Evolutionary conservation across 1,284 basidiomycete genomes (phyloP).

Genomic region (Fomes fomentarius): DNA sequence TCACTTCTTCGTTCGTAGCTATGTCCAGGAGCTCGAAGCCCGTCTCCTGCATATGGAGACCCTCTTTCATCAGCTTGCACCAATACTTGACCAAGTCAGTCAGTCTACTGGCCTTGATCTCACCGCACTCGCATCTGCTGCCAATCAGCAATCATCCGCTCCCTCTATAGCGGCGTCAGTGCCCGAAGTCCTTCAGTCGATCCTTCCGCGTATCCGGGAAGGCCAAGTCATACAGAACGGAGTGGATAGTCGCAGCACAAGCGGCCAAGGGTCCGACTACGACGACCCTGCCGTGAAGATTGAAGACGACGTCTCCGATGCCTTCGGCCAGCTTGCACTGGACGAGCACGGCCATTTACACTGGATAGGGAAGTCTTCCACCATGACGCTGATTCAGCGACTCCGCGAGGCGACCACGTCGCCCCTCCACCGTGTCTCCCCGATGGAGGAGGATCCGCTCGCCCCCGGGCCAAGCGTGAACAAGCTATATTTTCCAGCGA

Average conservation of each 20-base stretch:
- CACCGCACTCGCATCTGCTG: conserved; percentile 32
- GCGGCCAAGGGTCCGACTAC: conserved; percentile 31
- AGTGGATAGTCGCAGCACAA: conserved; percentile 38
- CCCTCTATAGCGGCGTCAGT: conserved; percentile 14
- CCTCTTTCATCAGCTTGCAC: conserved; percentile 76
- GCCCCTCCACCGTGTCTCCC: conserved; percentile 75
- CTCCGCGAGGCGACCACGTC: conserved; percentile 78
- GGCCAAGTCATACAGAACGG: conserved; percentile 32
- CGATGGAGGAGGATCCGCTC: conserved; percentile 79
- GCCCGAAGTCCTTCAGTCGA: conserved; percentile 30
- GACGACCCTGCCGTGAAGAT: conserved; percentile 44
- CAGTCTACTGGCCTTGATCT: conserved; percentile 44
- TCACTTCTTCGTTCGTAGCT: conserved; percentile 46
- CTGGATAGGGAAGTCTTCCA: conserved; percentile 91
- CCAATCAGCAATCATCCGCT: conserved; percentile 27
- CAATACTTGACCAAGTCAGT: conserved; percentile 72
- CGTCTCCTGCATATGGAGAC: conserved; percentile 84
- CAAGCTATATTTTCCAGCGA: conserved; percentile 87
- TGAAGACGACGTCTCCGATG: conserved; percentile 74
- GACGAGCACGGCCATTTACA: conserved; percentile 90
- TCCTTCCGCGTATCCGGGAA: conserved; percentile 33
- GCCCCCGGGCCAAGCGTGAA: conserved; percentile 76
- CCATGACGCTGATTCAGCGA: conserved; percentile 88
- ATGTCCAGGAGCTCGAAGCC: conserved; percentile 86
- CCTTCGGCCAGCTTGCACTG: conserved; percentile 83